Base-by-base conservation (phyloP, 2,329 filamentous ascomycete genomes). In the Blastomyces silverae region DNA sequence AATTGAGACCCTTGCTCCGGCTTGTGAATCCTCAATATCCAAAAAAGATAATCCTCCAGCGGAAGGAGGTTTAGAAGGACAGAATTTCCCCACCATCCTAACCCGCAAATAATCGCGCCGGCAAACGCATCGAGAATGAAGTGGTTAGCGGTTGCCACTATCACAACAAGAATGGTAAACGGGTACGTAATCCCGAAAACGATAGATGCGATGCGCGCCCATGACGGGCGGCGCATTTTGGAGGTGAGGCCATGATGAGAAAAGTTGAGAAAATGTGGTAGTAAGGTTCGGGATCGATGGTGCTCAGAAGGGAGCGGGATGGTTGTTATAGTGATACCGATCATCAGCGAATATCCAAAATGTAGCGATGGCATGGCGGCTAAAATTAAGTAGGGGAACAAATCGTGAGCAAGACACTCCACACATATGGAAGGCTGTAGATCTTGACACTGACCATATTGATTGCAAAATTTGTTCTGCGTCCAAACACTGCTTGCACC, bases 301-400 rank as follows among this genome's bases (percentile, higher is more conserved):
- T 86, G 83, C 28, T 83, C 78, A 31, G 82, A 80, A 11, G 82
- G 77, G 0, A 90, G 78, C 1, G 88, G 88, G 58, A 90, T 83
- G 0, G 84, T 85, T 69, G 85, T 83, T 65, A 90, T 82, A 3
- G 88, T 90, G 15, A 90, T 76, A 8, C 88, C 88, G 71, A 91
- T 86, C 70, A 91, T 82, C 39, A 91, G 83, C 3, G 87, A 88
- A 77, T 91, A 91, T 2, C 88, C 88, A 71, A 91, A 91, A 74
- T 91, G 88, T 20, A 91, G 80, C 0, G 86, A 89, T 0, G 88
- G 88, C 88, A 91, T 91, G 8, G 88, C 88, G 64, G 86, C 85
- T 86, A 60, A 22, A 66, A 61, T 56, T 22, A 42, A 53, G 31
- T 13, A 42, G 56, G 22, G 57, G 20, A n/a, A 42, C 37, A 46